These are phyloP conservation scores for Pyricularia pennisetigena DNA, from an alignment of 2,329 filamentous ascomycete genomes.

Conservation along the genomic window DNA sequence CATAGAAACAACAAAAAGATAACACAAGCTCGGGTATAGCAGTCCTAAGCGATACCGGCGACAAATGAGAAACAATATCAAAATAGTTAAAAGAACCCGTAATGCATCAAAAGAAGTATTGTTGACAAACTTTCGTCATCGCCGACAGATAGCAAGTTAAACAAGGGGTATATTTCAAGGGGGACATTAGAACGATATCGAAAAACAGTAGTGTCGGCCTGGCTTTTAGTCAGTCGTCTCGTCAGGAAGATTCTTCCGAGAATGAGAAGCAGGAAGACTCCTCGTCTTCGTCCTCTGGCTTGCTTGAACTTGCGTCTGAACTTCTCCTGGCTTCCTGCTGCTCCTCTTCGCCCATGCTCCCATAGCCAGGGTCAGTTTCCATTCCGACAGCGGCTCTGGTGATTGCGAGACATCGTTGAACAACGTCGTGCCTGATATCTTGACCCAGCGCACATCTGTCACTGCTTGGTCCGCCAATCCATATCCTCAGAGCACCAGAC, in stretches of 20 bases:
- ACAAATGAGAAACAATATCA: not conserved
- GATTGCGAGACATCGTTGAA: constrained; percentile 44
- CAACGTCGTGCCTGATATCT: constrained; percentile 40
- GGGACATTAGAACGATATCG: constrained; percentile 1
- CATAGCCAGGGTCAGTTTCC: constrained; percentile 50
- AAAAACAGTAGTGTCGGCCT: not conserved
- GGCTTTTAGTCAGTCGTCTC: not conserved
- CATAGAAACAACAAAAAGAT: not conserved
- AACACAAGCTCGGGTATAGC: not conserved
- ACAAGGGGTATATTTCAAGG: not conserved
- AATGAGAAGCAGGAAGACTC: constrained; percentile 4
- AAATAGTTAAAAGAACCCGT: not conserved
- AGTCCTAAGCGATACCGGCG: not conserved
- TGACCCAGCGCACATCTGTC: constrained; percentile 40
- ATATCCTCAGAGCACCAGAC: constrained; percentile 47
- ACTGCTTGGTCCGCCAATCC: constrained; percentile 45
- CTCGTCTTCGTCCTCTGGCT: constrained; percentile 20
- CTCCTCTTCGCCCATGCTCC: constrained; percentile 38
- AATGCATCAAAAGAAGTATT: not conserved
- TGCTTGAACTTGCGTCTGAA: not conserved
- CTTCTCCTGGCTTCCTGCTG: not conserved
- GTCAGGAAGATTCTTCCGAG: not conserved
- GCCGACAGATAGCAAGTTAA: not conserved
- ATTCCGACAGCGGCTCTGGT: constrained; percentile 49
- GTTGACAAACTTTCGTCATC: not conserved